phyloP scores from a whole-genome alignment of 345 rosid species.

The Brassica cretica region DNA sequence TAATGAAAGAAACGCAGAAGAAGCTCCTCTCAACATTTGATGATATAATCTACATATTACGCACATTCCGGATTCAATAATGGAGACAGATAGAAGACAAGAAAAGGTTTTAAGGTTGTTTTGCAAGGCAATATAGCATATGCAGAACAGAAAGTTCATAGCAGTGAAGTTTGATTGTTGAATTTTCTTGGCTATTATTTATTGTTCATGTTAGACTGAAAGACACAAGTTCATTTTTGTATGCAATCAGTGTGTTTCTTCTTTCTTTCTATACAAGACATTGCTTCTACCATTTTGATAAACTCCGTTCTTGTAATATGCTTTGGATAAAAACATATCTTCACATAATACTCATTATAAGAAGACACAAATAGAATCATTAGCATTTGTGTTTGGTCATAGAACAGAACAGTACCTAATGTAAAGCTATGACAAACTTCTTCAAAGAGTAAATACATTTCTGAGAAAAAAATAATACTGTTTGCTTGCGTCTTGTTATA shows the following conservation, averaged over 20 bases:
- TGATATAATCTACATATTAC: neutral
- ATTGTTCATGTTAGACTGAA: neutral
- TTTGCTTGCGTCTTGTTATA: slow-evolving; percentile 12
- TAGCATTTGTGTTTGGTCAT: slow-evolving; percentile 2
- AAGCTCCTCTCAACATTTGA: slow-evolving; percentile 76
- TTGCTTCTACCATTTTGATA: slow-evolving; percentile 16
- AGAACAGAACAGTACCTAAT: slow-evolving; percentile 8
- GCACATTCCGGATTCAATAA: slow-evolving; percentile 24
- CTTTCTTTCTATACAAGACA: slow-evolving; percentile 16
- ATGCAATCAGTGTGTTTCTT: slow-evolving; percentile 13
- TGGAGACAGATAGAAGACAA: slow-evolving; percentile 27
- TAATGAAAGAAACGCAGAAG: slow-evolving; percentile 62
- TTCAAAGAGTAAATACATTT: slow-evolving; percentile 20
- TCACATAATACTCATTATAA: neutral
- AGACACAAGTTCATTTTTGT: slow-evolving; percentile 19
- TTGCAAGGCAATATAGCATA: slow-evolving; percentile 19
- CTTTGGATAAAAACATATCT: slow-evolving; percentile 2
- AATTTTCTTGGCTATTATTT: slow-evolving; percentile 23
- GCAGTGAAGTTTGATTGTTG: slow-evolving; percentile 10
- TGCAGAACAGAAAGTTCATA: slow-evolving; percentile 24
- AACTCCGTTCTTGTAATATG: neutral
- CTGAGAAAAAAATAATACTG: neutral
- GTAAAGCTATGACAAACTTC: slow-evolving; percentile 20
- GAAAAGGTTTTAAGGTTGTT: neutral
- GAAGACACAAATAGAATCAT: neutral